These are phyloP conservation scores for Debaryomyces maramus DNA, from an alignment of 805 yeast genomes.

Conservation along the genomic window DNA sequence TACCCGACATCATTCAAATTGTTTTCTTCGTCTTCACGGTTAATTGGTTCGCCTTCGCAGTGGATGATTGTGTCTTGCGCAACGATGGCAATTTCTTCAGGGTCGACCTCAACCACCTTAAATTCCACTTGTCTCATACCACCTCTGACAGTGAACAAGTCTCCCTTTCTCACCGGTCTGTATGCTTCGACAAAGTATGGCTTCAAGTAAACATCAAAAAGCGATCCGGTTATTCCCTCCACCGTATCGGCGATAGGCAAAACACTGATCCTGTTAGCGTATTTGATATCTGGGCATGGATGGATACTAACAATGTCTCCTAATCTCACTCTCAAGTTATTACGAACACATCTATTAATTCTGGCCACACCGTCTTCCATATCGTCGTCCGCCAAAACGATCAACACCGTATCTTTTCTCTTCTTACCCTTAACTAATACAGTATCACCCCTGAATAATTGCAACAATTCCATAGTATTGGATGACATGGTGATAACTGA, in stretches of 20 bases:
- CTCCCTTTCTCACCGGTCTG: slow-evolving; percentile 98
- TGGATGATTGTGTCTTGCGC: slow-evolving; percentile 98
- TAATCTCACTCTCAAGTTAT: slow-evolving; percentile 87
- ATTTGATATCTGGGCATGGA: slow-evolving; percentile 97
- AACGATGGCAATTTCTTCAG: slow-evolving; percentile 94
- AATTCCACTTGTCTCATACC: slow-evolving; percentile 99
- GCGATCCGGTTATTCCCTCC: slow-evolving; percentile 95
- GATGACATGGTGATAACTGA: slow-evolving; percentile 94
- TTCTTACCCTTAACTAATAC: slow-evolving; percentile 96
- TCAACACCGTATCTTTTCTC: slow-evolving; percentile 94
- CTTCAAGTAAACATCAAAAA: slow-evolving; percentile 93
- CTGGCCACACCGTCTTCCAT: slow-evolving; percentile 94
- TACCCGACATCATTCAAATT: slow-evolving; percentile 96
- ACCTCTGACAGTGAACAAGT: slow-evolving; percentile 93
- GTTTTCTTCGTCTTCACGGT: slow-evolving; percentile 97
- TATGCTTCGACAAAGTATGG: slow-evolving; percentile 99
- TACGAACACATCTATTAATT: slow-evolving; percentile 93
- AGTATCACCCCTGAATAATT: slow-evolving; percentile 96
- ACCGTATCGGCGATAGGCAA: slow-evolving; percentile 97
- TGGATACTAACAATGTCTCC: slow-evolving; percentile 91
- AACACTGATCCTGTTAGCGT: slow-evolving; percentile 91
- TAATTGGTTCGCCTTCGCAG: slow-evolving; percentile 98
- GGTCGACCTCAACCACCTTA: slow-evolving; percentile 97
- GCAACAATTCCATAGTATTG: slow-evolving; percentile 90
- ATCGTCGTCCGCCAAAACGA: slow-evolving; percentile 95